Base-by-base conservation (phyloP, 495 filamentous ascomycete species). In the Barbatosphaeria neglecta region DNA sequence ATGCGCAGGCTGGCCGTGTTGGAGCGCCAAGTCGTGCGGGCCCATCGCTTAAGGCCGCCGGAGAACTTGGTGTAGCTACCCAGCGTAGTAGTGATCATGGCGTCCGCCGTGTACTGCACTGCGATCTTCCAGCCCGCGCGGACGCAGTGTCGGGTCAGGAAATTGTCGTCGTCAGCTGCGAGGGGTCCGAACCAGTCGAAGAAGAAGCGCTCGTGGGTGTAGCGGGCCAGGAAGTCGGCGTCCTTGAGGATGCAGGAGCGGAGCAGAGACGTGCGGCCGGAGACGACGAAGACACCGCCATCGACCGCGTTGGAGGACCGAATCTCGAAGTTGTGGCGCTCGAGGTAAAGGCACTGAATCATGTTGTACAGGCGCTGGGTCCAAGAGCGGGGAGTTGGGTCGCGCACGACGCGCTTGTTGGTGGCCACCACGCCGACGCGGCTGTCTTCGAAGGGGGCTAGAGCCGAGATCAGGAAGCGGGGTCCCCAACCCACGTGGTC, bases 101-200 rank as follows among this genome's bases (percentile, higher is more conserved):
- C 69, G 42, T 78, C 73, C 3, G 62, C 53, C 43, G 73, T 69
- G 57, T 78, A 74, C 59, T 85, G 81, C 50, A 84, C 72, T 50
- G 73, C 72, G 39, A 80, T 78, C 44, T 74, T 70, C 74, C 72
- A 83, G 16, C 70, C 65, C 41, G 67, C 53, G 25, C 56, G 59
- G 24, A 82, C 76, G 46, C 74, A 60, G 68, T 73, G 84, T 8
- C 82, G 72, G 0, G 82, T 84, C 50, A 76, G 72, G 56, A 77
- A 85, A 56, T 85, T 84, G 64, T 85, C 83, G 55, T 83, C 79
- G 59, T 84, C 81, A 0, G 78, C 70, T 46, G 78, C 77, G 18
- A 84, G 63, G 7, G 59, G 61, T 0, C 57, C 63, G 49, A 75
- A 66, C 5, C 53, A 45, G 15, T 53, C 58, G 49, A 77, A 73